Conservation (phyloP, 768 basidiomycete species). For the Tephrocybe sp. region DNA sequence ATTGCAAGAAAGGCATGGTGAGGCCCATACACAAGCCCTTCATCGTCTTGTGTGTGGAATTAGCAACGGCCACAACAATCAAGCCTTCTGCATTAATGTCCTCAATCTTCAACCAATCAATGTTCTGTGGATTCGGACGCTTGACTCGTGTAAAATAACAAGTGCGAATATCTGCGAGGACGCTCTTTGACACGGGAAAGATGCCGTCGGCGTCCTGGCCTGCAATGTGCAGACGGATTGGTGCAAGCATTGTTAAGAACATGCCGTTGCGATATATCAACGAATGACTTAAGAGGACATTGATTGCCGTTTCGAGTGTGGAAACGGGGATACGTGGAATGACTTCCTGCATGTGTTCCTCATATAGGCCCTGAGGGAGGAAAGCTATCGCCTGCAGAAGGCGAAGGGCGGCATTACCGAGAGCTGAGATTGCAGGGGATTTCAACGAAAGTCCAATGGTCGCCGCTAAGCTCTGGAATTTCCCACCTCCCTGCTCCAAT, state of each 20-base stretch:
- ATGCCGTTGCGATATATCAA: background rate
- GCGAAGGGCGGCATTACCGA: background rate
- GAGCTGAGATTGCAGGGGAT: background rate
- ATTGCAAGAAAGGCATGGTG: background rate
- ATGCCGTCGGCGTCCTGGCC: background rate
- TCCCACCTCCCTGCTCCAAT: background rate
- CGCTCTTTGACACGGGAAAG: background rate
- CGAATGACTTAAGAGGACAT: background rate
- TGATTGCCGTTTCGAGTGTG: background rate
- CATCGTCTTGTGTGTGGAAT: background rate
- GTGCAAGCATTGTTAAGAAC: constrained; percentile 3
- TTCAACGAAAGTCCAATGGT: background rate
- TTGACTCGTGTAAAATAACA: background rate
- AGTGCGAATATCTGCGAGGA: background rate
- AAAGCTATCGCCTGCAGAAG: background rate
- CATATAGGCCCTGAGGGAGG: background rate
- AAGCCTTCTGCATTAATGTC: constrained; percentile 2
- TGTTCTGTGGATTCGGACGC: background rate
- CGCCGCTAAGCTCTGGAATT: background rate
- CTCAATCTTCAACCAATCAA: background rate
- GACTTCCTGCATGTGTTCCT: too few species aligned
- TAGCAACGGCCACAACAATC: background rate
- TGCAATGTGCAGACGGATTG: constrained; percentile 4
- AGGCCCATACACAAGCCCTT: background rate
- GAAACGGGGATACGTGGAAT: background rate